Base-by-base conservation (phyloP, 345 rosid species). In the Gossypium bickii region DNA sequence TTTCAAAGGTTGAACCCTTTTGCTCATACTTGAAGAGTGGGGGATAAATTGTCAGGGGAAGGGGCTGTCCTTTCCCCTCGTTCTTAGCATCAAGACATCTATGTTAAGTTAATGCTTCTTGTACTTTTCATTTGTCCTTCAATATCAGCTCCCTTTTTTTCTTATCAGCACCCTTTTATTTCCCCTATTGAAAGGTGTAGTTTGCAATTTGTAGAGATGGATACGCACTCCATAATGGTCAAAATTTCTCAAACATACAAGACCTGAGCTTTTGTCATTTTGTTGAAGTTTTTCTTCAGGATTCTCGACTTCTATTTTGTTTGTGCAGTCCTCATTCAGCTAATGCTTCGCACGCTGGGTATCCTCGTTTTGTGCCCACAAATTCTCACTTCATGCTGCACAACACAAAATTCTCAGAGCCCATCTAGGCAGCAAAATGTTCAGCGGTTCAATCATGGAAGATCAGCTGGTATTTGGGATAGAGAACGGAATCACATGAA, bases 391-490 rank as follows among this genome's bases (percentile, higher is more conserved):
- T 80, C 60, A 79, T 74, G 70, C 82, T 90, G 13, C 96, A 89
- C 55, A 58, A 60, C 92, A 6, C 94, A 91, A 77, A 94, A 87
- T 84, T 86, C 93, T 73, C 97, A 92, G 7, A 95, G 99, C 82
- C 98, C 96, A 58, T 89, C 91, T 79, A 90, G 98, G 70, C 99
- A 95, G 77, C 93, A 85, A 75, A 89, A 86, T 79, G 80, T 77
- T 70, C 95, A 78, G 48, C 84, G 86, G 77, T 70, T 48, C 67
- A 82, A 84, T 74, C 85, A 89, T 53, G 92, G 86, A 68, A 90
- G 94, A 75, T 72, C 85, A 51, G 70, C 83, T 67, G 68, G 81
- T 75, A 87, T 70, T 77, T 78, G 87, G 74, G 84, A 86, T 66
- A 74, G 82, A 29, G 97, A 91, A 59, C 85, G 89, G 97, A 88